Conservation (phyloP, 2,329 filamentous ascomycete genomes). For the Bipolaris sorokiniana region DNA sequence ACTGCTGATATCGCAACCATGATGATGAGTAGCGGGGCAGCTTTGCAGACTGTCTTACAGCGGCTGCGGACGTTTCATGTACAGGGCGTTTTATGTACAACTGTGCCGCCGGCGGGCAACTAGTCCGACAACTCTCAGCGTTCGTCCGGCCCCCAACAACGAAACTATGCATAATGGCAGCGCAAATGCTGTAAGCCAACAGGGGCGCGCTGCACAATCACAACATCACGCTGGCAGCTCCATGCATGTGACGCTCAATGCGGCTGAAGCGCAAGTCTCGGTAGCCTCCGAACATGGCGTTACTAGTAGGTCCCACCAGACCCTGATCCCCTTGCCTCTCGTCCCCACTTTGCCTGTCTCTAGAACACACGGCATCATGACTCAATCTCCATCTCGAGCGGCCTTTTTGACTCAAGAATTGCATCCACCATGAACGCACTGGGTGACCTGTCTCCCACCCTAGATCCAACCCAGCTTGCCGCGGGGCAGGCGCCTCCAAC, state of each 20-base stretch:
- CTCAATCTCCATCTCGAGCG: constrained; percentile 2
- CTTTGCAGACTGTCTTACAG: neutral
- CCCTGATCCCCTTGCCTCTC: constrained; percentile 4
- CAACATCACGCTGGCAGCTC: neutral
- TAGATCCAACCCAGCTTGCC: constrained; percentile 36
- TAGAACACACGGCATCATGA: constrained; percentile 14
- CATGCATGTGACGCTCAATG: constrained; percentile 7
- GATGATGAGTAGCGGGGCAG: neutral
- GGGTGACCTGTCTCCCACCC: constrained; percentile 34
- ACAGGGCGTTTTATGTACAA: too few species aligned
- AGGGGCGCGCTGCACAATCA: neutral
- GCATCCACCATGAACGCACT: constrained; percentile 22
- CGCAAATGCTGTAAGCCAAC: too few species aligned
- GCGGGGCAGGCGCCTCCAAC: constrained; percentile 41
- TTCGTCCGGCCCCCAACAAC: too few species aligned
- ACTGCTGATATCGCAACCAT: constrained; percentile 36
- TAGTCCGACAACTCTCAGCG: too few species aligned
- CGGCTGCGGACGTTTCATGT: neutral
- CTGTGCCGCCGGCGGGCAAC: too few species aligned
- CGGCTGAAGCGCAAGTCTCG: constrained; percentile 29
- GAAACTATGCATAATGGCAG: too few species aligned
- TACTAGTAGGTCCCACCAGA: constrained; percentile 18
- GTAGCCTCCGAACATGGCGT: constrained; percentile 21
- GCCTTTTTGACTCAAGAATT: neutral
- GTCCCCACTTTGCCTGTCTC: constrained; percentile 13